Evolutionary conservation across 164 flowering plant species (phyloP), one percentile per base, ranked within the genome.

Genomic region (Kalanchoe fedtschenkoi): DNA sequence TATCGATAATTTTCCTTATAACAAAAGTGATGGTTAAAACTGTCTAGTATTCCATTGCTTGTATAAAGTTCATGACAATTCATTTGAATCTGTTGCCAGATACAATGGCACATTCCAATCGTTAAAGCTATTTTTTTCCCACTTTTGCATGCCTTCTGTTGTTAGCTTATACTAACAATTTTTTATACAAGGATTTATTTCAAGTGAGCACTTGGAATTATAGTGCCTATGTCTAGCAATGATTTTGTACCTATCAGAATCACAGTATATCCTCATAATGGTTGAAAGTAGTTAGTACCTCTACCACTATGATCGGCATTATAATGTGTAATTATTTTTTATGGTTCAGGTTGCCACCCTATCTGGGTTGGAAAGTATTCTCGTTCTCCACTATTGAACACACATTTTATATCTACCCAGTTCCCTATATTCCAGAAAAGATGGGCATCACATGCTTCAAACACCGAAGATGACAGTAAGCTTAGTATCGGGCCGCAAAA

Each of bases 401-500:
- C 32, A 17, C 19, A 34, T 24, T 38, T 34, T 29, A 62, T n/a
- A 54, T 34, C 65, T n/a, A 30, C 44, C 33, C 22, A 39, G 34
- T 34, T 42, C 8, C 5, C 58, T 47, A 35, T 30, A 44, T n/a
- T 34, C 42, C 58, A 51, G 66, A 77, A 44, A 61, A 79, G 90
- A 75, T 86, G 87, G 83, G 76, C 79, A 54, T 87, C 92, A 60
- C 74, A 63, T 51, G 72, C 83, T 65, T 26, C 77, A 35, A 39
- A 61, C 6, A 64, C 71, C 30, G 84, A 78, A 46, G 82, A 81
- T 64, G 90, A 81, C 54, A 66, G 58, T 71, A 87, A 69, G 72
- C 86, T 92, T 73, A 87, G 87, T 74, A 87, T 89, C 39, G 98
- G 98, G 55, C 93, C 91, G 15, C 81, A 54, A 1, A 77, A 68